Evolutionary conservation across 257 asterid genomes (phyloP).

Genomic region (Solanum chmielewskii): DNA sequence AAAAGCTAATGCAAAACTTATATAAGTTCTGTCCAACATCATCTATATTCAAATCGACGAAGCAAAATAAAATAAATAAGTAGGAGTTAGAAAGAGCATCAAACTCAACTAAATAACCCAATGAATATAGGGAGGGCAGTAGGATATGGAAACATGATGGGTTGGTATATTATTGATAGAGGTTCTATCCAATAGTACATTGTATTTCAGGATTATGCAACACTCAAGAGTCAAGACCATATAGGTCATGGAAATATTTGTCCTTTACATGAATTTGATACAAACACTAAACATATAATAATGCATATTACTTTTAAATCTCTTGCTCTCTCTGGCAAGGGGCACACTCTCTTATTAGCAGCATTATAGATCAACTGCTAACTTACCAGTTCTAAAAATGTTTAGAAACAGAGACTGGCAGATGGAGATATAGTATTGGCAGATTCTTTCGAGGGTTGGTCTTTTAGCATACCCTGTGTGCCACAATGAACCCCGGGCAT

Average conservation of each 20-base stretch:
- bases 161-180: background rate
- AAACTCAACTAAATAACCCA: background rate
- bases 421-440: slow-evolving; percentile 27
- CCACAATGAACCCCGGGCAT: slow-evolving; percentile 20
- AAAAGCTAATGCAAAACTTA: background rate
- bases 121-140: background rate
- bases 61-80: too few relatives aligned
- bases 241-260: background rate
- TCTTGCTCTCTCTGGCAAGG: background rate
- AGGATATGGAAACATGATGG: background rate
- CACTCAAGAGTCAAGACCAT: background rate
- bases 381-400: background rate
- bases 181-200: background rate
- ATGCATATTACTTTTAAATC: background rate
- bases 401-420: slow-evolving; percentile 46
- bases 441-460: slow-evolving; percentile 18
- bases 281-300: background rate
- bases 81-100: background rate
- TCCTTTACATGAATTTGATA: background rate
- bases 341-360: background rate
- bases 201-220: background rate
- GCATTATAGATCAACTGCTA: background rate
- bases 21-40: background rate
- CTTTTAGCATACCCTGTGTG: slow-evolving; percentile 23
- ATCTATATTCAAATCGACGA: background rate